A percentile compares a stretch with the other conserved stretches of the same genome.
Evolutionary conservation across 2,329 filamentous ascomycete genomes (phyloP).

Genomic region (Hypomyces rosellus): DNA sequence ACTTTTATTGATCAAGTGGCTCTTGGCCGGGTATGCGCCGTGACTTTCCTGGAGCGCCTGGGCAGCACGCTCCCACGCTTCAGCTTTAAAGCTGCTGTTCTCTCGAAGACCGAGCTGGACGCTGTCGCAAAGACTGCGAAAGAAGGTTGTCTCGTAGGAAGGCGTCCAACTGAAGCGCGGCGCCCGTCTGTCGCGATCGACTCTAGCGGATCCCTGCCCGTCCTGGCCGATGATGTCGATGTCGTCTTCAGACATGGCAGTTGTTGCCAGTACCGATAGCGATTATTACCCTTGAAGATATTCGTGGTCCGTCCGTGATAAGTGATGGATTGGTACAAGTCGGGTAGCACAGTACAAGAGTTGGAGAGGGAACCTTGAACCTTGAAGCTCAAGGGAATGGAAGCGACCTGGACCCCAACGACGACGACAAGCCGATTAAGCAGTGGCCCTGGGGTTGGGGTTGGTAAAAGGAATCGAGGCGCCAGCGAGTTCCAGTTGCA

Average conservation of each 20-base stretch:
- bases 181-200: constrained; percentile 35
- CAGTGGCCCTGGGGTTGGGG: constrained; percentile 4
- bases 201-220: constrained; percentile 25
- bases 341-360: background rate
- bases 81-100: constrained; percentile 55
- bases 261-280: background rate
- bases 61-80: constrained; percentile 54
- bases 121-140: constrained; percentile 53
- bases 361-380: background rate
- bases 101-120: constrained; percentile 51
- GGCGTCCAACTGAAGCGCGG: constrained; percentile 56
- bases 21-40: constrained; percentile 52
- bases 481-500: background rate
- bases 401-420: constrained; percentile 5
- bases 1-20: constrained; percentile 57
- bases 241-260: constrained; percentile 34
- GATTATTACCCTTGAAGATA: background rate
- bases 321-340: background rate
- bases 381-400: constrained; percentile 1
- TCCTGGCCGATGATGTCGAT: constrained; percentile 31
- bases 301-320: background rate
- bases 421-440: constrained; percentile 2
- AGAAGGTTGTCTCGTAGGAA: constrained; percentile 54
- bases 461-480: constrained; percentile 3
- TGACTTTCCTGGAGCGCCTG: constrained; percentile 49